Conservation (phyloP, 2,329 filamentous ascomycete species). For the Endocalyx cinctus region DNA sequence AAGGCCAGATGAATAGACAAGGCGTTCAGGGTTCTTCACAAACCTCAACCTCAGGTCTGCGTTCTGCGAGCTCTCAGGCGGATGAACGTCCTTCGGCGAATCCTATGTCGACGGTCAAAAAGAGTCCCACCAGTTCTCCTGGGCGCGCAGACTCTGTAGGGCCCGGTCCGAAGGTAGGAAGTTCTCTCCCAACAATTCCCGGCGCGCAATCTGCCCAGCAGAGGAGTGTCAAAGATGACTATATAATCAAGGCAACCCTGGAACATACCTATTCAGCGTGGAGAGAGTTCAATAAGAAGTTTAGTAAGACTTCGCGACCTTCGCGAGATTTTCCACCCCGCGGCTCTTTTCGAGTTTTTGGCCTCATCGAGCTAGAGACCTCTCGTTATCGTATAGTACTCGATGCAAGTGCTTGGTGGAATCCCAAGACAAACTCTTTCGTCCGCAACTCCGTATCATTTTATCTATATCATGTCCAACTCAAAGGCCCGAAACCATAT, state of each 20-base stretch:
- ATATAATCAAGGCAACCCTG: slow-evolving; percentile 21
- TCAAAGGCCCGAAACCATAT: no score
- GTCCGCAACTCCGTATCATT: no score
- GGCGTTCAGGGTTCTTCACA: no score
- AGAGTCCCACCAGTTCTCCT: slow-evolving; percentile 13
- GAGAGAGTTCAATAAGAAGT: slow-evolving; percentile 30
- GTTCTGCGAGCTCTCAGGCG: slow-evolving; percentile 12
- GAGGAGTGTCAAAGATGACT: slow-evolving; percentile 22
- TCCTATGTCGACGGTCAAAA: slow-evolving; percentile 15
- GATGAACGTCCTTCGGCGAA: slow-evolving; percentile 16
- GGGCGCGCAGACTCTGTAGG: slow-evolving; percentile 13
- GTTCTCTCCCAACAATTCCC: slow-evolving; percentile 10
- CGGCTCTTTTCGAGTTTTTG: slow-evolving; percentile 49
- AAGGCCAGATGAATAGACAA: no score
- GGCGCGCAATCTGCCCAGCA: slow-evolving; percentile 9
- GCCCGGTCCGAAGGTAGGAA: slow-evolving; percentile 8
- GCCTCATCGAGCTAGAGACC: slow-evolving; percentile 49
- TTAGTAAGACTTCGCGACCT: slow-evolving; percentile 42
- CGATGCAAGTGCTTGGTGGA: slow-evolving; percentile 50
- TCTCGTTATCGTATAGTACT: slow-evolving; percentile 42
- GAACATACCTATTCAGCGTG: slow-evolving; percentile 26
- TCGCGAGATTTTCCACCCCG: slow-evolving; percentile 39
- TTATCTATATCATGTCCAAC: no score
- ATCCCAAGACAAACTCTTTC: slow-evolving; percentile 48
- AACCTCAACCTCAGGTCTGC: neutral